These are phyloP conservation scores for Aquilaria agallochum DNA, from an alignment of 441 rosid species.

Conservation along the genomic window DNA sequence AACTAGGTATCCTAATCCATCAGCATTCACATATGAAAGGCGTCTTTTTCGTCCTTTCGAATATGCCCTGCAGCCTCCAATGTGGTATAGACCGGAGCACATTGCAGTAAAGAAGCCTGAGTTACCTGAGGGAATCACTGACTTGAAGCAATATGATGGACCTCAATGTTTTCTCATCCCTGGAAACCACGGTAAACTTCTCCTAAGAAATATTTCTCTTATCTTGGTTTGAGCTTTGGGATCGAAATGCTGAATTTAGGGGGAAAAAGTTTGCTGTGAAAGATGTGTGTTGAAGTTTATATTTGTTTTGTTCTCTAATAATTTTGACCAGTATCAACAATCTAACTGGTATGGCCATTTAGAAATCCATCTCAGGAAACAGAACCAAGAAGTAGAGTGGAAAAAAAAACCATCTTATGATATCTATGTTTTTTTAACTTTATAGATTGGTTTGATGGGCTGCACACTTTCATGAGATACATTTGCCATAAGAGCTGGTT, in stretches of 20 bases:
- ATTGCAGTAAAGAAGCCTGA: constrained; percentile 91
- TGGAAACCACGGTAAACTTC: constrained; percentile 91
- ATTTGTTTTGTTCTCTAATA: not conserved
- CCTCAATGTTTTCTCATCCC: constrained; percentile 95
- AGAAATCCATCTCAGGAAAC: not conserved
- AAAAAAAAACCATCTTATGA: no score
- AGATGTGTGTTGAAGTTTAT: not conserved
- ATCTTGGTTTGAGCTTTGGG: not conserved
- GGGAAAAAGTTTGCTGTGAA: not conserved
- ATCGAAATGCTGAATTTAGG: not conserved
- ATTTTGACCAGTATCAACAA: no score
- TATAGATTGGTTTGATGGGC: constrained; percentile 99
- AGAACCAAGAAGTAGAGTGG: no score
- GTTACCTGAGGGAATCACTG: constrained; percentile 64
- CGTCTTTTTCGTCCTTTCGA: constrained; percentile 95
- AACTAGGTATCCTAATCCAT: constrained; percentile 96
- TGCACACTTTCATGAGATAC: constrained; percentile 96
- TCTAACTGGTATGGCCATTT: constrained; percentile 5
- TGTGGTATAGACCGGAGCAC: constrained; percentile 71
- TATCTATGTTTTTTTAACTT: constrained; percentile 6
- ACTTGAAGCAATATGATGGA: constrained; percentile 82
- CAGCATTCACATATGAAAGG: constrained; percentile 82
- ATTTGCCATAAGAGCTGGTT: constrained; percentile 99
- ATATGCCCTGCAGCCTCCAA: constrained; percentile 96
- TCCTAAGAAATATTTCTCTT: constrained; percentile 1